Evolutionary conservation across 1,139 yeast species (phyloP).

Genomic region (Candida sp.): DNA sequence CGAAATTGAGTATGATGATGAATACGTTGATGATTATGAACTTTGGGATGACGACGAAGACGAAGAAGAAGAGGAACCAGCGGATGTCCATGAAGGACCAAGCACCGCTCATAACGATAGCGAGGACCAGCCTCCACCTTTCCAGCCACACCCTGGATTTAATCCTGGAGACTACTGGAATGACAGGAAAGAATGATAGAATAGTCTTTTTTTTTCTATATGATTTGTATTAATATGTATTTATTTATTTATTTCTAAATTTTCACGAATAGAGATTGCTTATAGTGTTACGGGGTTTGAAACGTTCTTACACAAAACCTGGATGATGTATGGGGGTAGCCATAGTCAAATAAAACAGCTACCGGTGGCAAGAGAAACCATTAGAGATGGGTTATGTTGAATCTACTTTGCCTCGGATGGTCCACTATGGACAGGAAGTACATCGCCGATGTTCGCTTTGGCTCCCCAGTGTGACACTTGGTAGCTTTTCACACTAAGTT

Average conservation of each 20-base stretch:
- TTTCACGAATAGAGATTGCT: background rate
- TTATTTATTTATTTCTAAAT: background rate
- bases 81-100: background rate
- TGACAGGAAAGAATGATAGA: constrained; percentile 15
- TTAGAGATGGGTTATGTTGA: background rate
- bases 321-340: too few species aligned
- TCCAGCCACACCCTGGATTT: constrained; percentile 40
- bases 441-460: background rate
- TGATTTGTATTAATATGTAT: background rate
- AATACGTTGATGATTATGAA: constrained; percentile 32
- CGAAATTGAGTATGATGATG: constrained; percentile 23
- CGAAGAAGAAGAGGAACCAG: background rate
- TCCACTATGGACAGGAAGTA: background rate
- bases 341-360: too few species aligned
- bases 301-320: background rate
- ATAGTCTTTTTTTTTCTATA: too few species aligned
- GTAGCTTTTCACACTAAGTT: background rate
- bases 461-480: background rate
- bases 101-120: background rate
- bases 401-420: too few species aligned
- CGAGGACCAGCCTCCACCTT: constrained; percentile 32
- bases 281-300: background rate
- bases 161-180: constrained; percentile 38
- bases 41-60: constrained; percentile 26
- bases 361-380: too few species aligned